These are phyloP conservation scores for Naganishia kalamii DNA, from an alignment of 768 basidiomycete genomes.

Conservation along the genomic window DNA sequence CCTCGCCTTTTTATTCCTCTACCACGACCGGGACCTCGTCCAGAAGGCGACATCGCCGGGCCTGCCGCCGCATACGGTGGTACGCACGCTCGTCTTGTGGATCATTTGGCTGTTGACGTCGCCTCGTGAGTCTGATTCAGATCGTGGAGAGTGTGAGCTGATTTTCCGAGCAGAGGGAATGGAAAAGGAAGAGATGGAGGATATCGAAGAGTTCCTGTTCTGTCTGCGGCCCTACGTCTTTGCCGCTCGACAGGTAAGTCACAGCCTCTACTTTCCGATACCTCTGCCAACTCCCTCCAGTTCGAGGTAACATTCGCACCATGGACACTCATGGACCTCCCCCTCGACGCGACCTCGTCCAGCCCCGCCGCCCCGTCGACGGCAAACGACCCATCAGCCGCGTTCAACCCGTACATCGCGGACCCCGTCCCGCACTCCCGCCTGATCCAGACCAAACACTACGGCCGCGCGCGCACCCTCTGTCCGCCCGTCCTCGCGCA, in stretches of 20 bases:
- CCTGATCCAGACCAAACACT: conserved; percentile 38
- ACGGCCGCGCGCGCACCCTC: conserved; percentile 38
- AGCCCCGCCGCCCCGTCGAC: conserved; percentile 19
- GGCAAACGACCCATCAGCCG: neutral
- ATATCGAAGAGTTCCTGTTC: conserved; percentile 46
- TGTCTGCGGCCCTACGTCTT: conserved; percentile 50
- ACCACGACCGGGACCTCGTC: conserved; percentile 42
- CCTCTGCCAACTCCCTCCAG: conserved; percentile 14
- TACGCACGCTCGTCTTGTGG: conserved; percentile 44
- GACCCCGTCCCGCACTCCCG: conserved; percentile 37
- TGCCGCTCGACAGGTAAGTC: conserved; percentile 42
- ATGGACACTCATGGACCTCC: conserved; percentile 46
- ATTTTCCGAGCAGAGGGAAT: conserved; percentile 41
- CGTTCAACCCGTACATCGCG: conserved; percentile 41
- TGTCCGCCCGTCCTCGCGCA: conserved; percentile 46
- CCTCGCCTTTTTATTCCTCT: conserved; percentile 33
- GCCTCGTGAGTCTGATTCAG: conserved; percentile 20
- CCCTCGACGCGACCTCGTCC: conserved; percentile 28
- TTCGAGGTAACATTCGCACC: conserved; percentile 47
- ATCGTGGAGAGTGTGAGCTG: neutral
- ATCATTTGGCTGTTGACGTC: conserved; percentile 39
- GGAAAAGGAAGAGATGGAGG: conserved; percentile 69
- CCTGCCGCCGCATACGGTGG: conserved; percentile 42
- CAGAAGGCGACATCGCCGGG: conserved; percentile 44
- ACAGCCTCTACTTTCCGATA: neutral